phyloP scores from a whole-genome alignment of 176 grass and related monocot species.

The Oryza meridionalis region DNA sequence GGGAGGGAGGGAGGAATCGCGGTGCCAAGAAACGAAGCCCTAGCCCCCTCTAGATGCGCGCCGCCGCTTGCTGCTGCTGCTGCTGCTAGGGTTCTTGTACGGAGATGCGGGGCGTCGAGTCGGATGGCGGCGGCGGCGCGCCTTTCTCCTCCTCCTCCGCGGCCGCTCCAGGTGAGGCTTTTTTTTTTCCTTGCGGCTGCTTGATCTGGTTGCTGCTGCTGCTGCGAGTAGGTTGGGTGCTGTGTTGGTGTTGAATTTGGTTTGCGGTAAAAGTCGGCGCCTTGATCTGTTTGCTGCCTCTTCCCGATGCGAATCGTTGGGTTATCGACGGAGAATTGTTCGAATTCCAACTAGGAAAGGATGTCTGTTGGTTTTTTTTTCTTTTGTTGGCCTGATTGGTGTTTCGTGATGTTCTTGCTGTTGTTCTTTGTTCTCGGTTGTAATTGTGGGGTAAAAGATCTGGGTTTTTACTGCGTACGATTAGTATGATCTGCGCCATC shows the following conservation, averaged over 20 bases:
- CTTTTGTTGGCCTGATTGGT: neutral
- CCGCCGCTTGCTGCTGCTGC: neutral
- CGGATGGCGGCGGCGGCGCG: conserved; percentile 31
- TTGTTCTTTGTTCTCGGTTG: too few species aligned
- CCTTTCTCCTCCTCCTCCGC: conserved; percentile 12
- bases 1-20: neutral
- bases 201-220: conserved; percentile 29
- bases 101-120: conserved; percentile 44
- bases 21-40: conserved; percentile 24
- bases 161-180: conserved; percentile 38
- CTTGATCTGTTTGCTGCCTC: conserved; percentile 1
- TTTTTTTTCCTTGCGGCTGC: conserved; percentile 16
- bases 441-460: too few species aligned
- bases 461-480: too few species aligned
- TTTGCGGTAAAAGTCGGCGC: conserved; percentile 7
- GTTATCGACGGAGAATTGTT: conserved; percentile 21
- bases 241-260: conserved; percentile 35
- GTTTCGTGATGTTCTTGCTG: too few species aligned
- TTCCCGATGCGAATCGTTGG: conserved; percentile 27
- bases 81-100: neutral
- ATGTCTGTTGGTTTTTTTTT: neutral
- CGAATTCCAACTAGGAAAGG: neutral
- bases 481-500: too few species aligned
- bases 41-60: conserved; percentile 6
- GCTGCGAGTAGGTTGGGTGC: neutral